Percentiles rank a stretch among this genome's conserved stretches.
These are phyloP conservation scores for Fraxinus sp. DNA, from an alignment of 305 asterid species.

Conservation along the genomic window DNA sequence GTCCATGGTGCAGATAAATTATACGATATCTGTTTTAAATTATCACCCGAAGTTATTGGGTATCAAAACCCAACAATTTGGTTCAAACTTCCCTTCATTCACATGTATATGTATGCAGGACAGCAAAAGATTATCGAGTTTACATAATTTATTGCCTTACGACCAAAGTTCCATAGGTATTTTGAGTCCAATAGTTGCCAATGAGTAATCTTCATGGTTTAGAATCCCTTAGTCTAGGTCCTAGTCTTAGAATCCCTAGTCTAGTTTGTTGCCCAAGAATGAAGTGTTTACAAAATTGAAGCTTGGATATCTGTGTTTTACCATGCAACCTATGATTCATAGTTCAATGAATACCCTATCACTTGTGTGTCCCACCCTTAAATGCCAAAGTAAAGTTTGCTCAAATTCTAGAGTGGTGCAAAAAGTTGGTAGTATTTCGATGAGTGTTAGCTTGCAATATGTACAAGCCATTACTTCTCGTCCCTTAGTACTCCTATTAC, in stretches of 20 bases:
- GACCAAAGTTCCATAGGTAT: not conserved
- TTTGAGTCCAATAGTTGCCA: not conserved
- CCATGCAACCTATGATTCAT: not conserved
- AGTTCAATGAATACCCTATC: not conserved
- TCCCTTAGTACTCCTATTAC: not conserved
- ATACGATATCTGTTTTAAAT: no score
- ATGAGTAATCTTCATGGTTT: not conserved
- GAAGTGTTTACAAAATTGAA: not conserved
- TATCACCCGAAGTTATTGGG: no score
- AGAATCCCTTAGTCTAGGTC: not conserved
- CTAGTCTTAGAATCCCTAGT: not conserved
- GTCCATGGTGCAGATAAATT: no score
- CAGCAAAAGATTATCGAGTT: no score
- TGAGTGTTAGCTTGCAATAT: not conserved
- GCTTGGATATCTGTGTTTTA: not conserved
- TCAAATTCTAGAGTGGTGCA: not conserved
- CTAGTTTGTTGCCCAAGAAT: not conserved
- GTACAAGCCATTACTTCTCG: not conserved
- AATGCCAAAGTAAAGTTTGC: not conserved
- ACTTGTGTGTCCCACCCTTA: not conserved
- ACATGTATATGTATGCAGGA: not conserved
- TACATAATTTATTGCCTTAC: not conserved
- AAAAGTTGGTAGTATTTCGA: not conserved
- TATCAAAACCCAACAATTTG: no score
- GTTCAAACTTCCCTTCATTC: not conserved